Evolutionary conservation across 116 monocot genomes (phyloP).

Genomic region (Posidonia oceanica): DNA sequence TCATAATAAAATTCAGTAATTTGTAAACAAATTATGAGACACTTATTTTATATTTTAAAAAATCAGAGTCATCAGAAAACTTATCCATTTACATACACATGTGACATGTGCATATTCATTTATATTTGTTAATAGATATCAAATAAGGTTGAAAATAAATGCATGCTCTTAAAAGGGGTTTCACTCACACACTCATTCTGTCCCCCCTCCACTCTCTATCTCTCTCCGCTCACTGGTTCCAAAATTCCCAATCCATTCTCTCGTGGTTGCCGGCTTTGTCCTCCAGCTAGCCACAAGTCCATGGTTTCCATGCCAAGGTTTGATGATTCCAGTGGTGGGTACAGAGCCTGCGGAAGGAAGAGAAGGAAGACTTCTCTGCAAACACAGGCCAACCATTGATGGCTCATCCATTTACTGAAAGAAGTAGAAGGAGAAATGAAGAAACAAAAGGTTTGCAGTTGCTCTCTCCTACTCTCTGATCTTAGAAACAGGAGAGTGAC

Average conservation of each 20-base stretch:
- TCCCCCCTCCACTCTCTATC: no score
- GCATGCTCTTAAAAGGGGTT: no score
- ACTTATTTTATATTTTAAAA: no score
- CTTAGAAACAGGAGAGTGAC: neutral
- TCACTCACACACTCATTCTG: no score
- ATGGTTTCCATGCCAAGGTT: neutral
- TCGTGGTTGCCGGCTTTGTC: neutral
- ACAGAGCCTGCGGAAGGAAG: neutral
- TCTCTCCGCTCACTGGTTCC: neutral
- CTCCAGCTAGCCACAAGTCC: neutral
- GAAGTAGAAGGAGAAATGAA: neutral
- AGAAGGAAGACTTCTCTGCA: neutral
- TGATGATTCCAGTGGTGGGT: neutral
- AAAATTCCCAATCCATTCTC: neutral
- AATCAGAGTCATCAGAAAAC: no score
- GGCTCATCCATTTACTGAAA: neutral
- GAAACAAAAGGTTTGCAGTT: neutral
- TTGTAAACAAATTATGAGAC: no score
- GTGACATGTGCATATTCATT: no score
- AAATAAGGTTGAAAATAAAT: no score
- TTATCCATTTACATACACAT: no score
- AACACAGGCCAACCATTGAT: no score
- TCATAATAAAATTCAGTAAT: no score
- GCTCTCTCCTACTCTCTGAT: slow-evolving; percentile 1
- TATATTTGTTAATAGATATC: no score